Base-by-base conservation (phyloP, 2,329 filamentous ascomycete species). In the Scytalidium sp. region DNA sequence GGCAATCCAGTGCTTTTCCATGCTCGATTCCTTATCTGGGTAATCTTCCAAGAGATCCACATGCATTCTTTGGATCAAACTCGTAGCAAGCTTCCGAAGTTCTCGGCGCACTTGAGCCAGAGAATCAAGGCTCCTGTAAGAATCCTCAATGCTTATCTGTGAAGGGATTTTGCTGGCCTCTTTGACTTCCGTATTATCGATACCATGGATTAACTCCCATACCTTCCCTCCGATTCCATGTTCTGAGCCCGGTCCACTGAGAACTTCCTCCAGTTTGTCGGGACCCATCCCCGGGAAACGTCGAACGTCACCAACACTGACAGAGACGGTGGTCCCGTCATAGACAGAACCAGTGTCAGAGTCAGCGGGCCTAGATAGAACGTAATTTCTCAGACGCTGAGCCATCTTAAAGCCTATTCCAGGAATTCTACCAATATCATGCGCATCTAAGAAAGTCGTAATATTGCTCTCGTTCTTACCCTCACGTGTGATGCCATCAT, bases 131-230 rank as follows among this genome's bases (percentile, higher is more conserved):
- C 84, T 82, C 20, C 81, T 78, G 65, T 96, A 97, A 15, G 90
- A 94, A 68, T 97, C 92, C 64, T 97, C 93, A 55, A 97, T 94
- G 66, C 90, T 94, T 64, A 97, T 95, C 67, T 97, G 92, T 1
- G 83, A 84, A 0, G 93, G 93, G 1, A 95, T 69, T 41, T 84
- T 80, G 57, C 81, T 81, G 2, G 84, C 87, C 54, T 84, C 76
- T 45, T 84, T 83, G 17, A 97, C 90, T 51, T 89, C 84, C 1
- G 79, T 76, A 46, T 83, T 71, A 65, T 97, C 93, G 22, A 90
- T 75, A 5, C 92, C 93, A 64, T 97, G 86, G 2, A 97, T 71
- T 6, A 96, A 73, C 17, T 73, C 75, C 90, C 90, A 97, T 3
- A 91, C 72, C 57, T 83, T 86, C 27, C 72, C 65, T 1, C 90